Evolutionary conservation across 495 filamentous ascomycete genomes (phyloP), one percentile per base, ranked within the genome.

Genomic region (Durotheca rogersii): DNA sequence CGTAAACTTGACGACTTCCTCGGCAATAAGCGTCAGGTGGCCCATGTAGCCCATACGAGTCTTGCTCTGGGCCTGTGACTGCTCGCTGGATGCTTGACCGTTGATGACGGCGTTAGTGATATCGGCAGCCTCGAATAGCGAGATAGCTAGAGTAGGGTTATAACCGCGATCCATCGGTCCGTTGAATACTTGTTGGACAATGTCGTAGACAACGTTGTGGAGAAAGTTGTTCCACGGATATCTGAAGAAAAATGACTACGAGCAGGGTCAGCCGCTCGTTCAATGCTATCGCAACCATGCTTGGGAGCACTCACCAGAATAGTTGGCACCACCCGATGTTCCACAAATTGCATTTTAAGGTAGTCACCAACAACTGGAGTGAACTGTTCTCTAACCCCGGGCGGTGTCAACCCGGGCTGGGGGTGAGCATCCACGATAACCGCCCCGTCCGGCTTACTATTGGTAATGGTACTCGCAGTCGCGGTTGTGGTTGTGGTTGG

Each of bases 191-290:
- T 99, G 93, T 67, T 99, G 93, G 9, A 99, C 87, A 53, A 99
- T 90, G 66, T 99, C 93, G 67, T 99, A 99, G 17, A 99, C 93
- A 33, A 99, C 93, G 70, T 99, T 99, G 68, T 99, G 93, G 16
- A 99, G 81, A 64, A 99, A 99, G 67, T 99, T 99, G 64, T 99
- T 99, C 93, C 93, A 99, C 3, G 93, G 94, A 67, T 97, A 97
- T 43, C 83, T 84, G 77, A 97, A 99, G 74, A 99, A 99, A 73
- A 98, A 97, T 46, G 67, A 67, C 67, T 70, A 27, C 12, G 18
- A 12, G 11, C 7, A 23, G 30, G 14, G 40, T 64, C 32, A 65
- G 55, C 32, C 40, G 51, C 4, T 10, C 19, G 19, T 38, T 11
- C 2, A 12, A 52, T 12, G 31, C 46, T 40, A 42, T 12, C n/a